These are phyloP conservation scores for Pythium chondricola DNA, from an alignment of 352 stramenopile genomes.

Conservation along the genomic window DNA sequence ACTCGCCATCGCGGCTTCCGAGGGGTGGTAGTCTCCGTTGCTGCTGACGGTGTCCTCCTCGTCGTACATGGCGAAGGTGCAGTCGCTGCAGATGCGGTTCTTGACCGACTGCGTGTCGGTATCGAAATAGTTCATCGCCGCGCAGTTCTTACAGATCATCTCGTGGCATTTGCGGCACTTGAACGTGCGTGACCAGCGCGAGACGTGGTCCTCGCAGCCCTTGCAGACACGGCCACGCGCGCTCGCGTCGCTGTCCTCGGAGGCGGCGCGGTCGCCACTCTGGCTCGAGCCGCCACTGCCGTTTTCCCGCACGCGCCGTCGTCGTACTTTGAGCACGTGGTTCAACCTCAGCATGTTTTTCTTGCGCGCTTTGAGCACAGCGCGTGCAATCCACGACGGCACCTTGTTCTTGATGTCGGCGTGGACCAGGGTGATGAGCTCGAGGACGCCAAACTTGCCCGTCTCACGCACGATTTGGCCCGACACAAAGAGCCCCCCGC, in stretches of 20 bases:
- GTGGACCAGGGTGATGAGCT: constrained; percentile 52
- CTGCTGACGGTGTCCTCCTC: too few relatives aligned
- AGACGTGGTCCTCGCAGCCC: constrained; percentile 45
- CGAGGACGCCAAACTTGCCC: constrained; percentile 39
- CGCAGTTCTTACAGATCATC: constrained; percentile 57
- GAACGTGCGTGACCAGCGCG: constrained; percentile 56
- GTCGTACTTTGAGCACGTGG: constrained; percentile 60
- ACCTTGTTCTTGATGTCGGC: constrained; percentile 32
- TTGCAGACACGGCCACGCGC: constrained; percentile 28
- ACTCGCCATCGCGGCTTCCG: neutral
- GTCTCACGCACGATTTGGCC: constrained; percentile 62
- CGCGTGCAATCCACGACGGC: constrained; percentile 40
- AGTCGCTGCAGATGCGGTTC: constrained; percentile 55
- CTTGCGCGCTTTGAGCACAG: constrained; percentile 38
- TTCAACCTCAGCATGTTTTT: constrained; percentile 44
- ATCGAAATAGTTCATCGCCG: constrained; percentile 43
- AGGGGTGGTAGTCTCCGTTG: too few relatives aligned
- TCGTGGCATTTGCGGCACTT: constrained; percentile 56
- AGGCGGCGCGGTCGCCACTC: constrained; percentile 11
- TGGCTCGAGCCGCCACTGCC: constrained; percentile 10
- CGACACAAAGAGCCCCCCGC: constrained; percentile 44
- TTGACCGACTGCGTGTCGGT: constrained; percentile 28
- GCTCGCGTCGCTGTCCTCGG: constrained; percentile 9
- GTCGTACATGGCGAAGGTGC: constrained; percentile 11
- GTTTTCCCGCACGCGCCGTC: constrained; percentile 24